Evolutionary conservation across 2,329 filamentous ascomycete genomes (phyloP), one percentile per base, ranked within the genome.

Genomic region (Penicillium sp.): DNA sequence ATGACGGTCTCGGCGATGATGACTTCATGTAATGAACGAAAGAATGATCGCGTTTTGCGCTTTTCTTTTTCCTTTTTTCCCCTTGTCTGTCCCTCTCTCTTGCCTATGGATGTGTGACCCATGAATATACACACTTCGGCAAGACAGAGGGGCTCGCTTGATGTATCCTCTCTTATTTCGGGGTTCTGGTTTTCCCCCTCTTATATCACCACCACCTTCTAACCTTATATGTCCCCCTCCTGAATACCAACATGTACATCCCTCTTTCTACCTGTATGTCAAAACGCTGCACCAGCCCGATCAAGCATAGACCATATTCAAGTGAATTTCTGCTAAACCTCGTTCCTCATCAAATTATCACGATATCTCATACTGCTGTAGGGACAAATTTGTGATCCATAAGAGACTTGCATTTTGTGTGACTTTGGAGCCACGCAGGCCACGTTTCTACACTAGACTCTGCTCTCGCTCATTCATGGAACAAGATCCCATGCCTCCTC

Each of bases 1-100:
- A 92, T 62, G 94, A 91, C 80, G 94, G 96, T 86, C 92, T 83
- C 84, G 92, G 88, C 56, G 80, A 81, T 65, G 79, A 80, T 69
- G 79, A 81, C 64, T 81, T 81, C 66, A 81, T 81, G 79, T 81
- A 75, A 80, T 70, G 65, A 61, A 49, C 58, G 60, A 57, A 59
- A 40, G 45, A 26, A 57, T 43, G 43, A 54, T 51, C 14, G 22
- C n/a, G 37, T n/a, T 16, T 52, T 51, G 35, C 35, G 28, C 11
- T 51, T 60, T 55, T 52, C 43, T 40, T 49, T 55, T 61, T 60
- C 56, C 37, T 42, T 57, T 64, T 65, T 62, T 49, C 57, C 61
- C 61, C 60, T 64, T 57, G 57, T 64, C 46, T 45, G 52, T 35
- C 8, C 35, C 28, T 13, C 11, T 13, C 30, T 22, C 48, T 35